Conservation (phyloP, 1,284 basidiomycete genomes). For the Cryptococcus hybrid region DNA sequence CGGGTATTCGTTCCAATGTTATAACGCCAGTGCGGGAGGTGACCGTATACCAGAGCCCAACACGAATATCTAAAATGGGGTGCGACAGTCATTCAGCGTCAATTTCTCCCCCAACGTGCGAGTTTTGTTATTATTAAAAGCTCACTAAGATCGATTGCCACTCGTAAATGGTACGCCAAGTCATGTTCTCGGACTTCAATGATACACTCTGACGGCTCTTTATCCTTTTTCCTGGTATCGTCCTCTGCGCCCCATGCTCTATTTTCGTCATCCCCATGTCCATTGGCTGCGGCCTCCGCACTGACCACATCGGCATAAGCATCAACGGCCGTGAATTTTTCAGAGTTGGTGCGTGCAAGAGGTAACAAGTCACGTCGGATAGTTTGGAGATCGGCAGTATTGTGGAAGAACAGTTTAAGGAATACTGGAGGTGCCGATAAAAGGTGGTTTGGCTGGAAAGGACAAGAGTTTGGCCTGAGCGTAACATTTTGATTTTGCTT, state of each 20-base stretch:
- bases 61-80: constrained; percentile 70
- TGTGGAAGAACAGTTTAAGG: constrained; percentile 86
- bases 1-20: constrained; percentile 66
- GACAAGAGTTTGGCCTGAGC: no score
- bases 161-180: constrained; percentile 95
- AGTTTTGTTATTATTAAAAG: no score
- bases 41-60: constrained; percentile 95
- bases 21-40: constrained; percentile 80
- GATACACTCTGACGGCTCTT: constrained; percentile 84
- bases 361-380: constrained; percentile 88
- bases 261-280: constrained; percentile 39
- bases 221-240: constrained; percentile 56
- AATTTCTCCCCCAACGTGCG: no score
- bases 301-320: constrained; percentile 98
- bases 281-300: constrained; percentile 61
- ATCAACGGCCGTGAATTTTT: constrained; percentile 94
- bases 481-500: no score
- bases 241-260: constrained; percentile 59
- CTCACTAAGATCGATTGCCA: constrained; percentile 88
- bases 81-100: constrained; percentile 1
- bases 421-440: constrained; percentile 86
- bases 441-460: constrained; percentile 85
- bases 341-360: constrained; percentile 82
- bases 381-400: constrained; percentile 84
- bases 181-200: constrained; percentile 96